Conservation (phyloP, 306 rosid genomes). For the Trifolium repens region DNA sequence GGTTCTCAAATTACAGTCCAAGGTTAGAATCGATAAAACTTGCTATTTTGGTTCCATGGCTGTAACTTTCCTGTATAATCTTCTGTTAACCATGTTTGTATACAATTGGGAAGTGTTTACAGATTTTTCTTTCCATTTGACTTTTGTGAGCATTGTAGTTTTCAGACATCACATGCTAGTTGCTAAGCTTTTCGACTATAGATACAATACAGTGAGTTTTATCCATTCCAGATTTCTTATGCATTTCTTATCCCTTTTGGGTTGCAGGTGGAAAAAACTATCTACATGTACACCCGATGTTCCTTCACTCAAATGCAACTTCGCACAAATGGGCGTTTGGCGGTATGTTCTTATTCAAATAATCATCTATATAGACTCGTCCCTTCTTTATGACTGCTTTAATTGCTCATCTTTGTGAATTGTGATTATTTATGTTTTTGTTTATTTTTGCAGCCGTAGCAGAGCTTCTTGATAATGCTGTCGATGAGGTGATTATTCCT, state of each 20-base stretch:
- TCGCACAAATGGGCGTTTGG: slow-evolving; percentile 99
- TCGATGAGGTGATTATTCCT: slow-evolving; percentile 80
- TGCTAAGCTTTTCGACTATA: slow-evolving; percentile 15
- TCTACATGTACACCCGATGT: slow-evolving; percentile 81
- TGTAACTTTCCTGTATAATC: slow-evolving; percentile 8
- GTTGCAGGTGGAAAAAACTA: slow-evolving; percentile 70
- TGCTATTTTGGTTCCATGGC: slow-evolving; percentile 29
- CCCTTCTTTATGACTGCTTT: slow-evolving; percentile 11
- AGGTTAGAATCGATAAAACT: slow-evolving; percentile 51
- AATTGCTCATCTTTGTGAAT: slow-evolving; percentile 6
- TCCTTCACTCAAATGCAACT: slow-evolving; percentile 98
- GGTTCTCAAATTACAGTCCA: slow-evolving; percentile 60
- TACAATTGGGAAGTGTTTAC: neutral
- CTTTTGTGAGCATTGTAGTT: slow-evolving; percentile 5
- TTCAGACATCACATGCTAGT: slow-evolving; percentile 17
- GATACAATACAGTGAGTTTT: neutral
- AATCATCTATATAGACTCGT: slow-evolving; percentile 14
- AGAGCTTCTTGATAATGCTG: slow-evolving; percentile 90
- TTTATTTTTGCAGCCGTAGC: slow-evolving; percentile 74
- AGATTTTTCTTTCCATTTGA: slow-evolving; percentile 8
- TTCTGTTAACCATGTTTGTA: neutral
- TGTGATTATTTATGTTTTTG: slow-evolving; percentile 24
- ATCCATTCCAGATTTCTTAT: slow-evolving; percentile 29
- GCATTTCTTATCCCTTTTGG: slow-evolving; percentile 20
- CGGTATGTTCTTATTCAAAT: slow-evolving; percentile 60